Evolutionary conservation across 257 asterid genomes (phyloP), one percentile per base, ranked within the genome.

Genomic region (Nicotiana attenuata): DNA sequence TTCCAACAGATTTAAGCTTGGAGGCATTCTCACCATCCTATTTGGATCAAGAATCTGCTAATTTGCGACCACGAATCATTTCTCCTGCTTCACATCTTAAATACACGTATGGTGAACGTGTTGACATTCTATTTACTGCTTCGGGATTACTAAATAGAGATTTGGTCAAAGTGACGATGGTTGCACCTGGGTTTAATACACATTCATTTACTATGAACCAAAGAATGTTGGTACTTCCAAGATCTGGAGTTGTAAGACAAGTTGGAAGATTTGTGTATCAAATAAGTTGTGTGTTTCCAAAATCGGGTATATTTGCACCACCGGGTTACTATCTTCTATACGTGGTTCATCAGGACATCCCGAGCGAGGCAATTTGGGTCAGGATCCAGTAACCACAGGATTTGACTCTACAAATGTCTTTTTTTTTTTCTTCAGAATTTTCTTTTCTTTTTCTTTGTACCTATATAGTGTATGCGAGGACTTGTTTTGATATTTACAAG

Each of bases 191-290:
- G 0, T 90, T 90, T n/a, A 67, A 86, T 0, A 90, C 93, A 0
- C 93, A 90, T 55, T 88, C 93, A 1, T 87, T 87, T 65, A 85
- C 91, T 7, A 90, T 90, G 93, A 90, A 88, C 81, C 93, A 90
- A 68, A 84, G 93, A 81, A 17, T 87, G 11, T 71, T 90, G 82
- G 81, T 85, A 1, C 85, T 90, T 1, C 53, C 29, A 10, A 53
- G 83, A 38, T 38, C 47, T 16, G 84, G 82, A 7, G 55, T 64
- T 19, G 83, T 84, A 10, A 79, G 20, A 3, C 3, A 33, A 20
- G 20, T 52, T 2, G 87, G 86, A 19, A 64, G 2, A 0, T 76
- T 83, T 24, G 15, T 65, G 3, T 83, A 83, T 24, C 86, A 59
- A 53, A 28, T 81, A 0, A 77, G 81, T 86, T 86, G 83, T 14